These are phyloP conservation scores for Teratosphaeria pseudoeucalypti DNA, from an alignment of 2,329 filamentous ascomycete species.

Conservation along the genomic window DNA sequence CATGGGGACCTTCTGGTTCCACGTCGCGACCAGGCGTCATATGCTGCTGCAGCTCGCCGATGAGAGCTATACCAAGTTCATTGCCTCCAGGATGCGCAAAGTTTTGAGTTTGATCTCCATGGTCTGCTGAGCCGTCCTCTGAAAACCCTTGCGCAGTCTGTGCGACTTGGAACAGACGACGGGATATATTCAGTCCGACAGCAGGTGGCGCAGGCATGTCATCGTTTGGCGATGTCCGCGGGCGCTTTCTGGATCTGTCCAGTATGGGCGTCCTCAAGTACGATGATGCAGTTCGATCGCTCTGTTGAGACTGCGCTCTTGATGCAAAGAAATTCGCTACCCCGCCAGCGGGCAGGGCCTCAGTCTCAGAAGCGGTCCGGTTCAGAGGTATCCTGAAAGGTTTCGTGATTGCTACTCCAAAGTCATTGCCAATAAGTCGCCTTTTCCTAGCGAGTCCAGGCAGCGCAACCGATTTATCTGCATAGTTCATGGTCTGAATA, in stretches of 20 bases:
- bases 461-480: neutral
- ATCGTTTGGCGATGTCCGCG: neutral
- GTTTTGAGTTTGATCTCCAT: constrained; percentile 1
- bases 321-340: neutral
- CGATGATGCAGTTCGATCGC: constrained; percentile 11
- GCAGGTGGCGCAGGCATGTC: neutral
- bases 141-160: neutral
- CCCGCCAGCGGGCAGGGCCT: neutral
- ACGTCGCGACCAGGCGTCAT: neutral
- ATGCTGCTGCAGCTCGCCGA: neutral
- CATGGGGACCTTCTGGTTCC: neutral
- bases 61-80: neutral
- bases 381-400: constrained; percentile 4
- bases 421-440: neutral
- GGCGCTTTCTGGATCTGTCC: neutral
- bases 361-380: neutral
- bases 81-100: neutral
- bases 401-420: neutral
- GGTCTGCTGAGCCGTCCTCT: neutral
- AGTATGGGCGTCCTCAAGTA: constrained; percentile 12
- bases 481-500: neutral
- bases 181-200: neutral
- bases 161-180: neutral
- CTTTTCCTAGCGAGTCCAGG: neutral
- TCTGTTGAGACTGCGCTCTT: neutral